These are phyloP conservation scores for Diaporthe sp. DNA, from an alignment of 2,329 filamentous ascomycete genomes.

Conservation along the genomic window DNA sequence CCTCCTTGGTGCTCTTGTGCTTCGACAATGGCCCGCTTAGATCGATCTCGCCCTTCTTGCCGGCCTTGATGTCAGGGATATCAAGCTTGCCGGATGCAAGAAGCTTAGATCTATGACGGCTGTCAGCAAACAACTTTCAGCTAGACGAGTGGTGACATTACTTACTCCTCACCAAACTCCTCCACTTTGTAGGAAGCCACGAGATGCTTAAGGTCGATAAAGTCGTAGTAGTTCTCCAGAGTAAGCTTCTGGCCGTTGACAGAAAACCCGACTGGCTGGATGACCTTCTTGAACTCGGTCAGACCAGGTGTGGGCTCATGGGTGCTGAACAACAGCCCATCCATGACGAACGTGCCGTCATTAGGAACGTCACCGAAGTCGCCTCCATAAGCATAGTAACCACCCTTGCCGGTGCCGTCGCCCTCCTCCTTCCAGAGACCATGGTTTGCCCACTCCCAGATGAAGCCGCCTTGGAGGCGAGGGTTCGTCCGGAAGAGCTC, in stretches of 20 bases:
- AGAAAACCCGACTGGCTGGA: constrained; percentile 62
- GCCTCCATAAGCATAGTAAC: constrained; percentile 69
- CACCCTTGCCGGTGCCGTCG: constrained; percentile 46
- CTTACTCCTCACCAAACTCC: constrained; percentile 52
- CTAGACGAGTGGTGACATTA: constrained; percentile 11
- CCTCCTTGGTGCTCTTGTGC: constrained; percentile 48
- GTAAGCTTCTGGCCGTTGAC: constrained; percentile 49
- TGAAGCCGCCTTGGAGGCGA: constrained; percentile 73
- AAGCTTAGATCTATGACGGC: constrained; percentile 34
- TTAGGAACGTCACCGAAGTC: constrained; percentile 72
- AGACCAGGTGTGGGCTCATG: constrained; percentile 68
- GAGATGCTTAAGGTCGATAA: constrained; percentile 55
- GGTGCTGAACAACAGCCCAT: constrained; percentile 63
- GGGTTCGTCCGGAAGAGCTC: constrained; percentile 70
- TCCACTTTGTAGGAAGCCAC: constrained; percentile 56
- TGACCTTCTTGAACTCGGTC: constrained; percentile 66
- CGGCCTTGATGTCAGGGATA: constrained; percentile 53
- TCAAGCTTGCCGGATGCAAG: constrained; percentile 50
- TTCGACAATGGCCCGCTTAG: constrained; percentile 44
- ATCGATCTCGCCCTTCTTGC: constrained; percentile 47
- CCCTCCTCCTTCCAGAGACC: constrained; percentile 60
- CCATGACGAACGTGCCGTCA: constrained; percentile 71
- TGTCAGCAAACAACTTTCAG: constrained; percentile 33
- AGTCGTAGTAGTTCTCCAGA: constrained; percentile 63
- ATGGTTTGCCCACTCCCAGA: constrained; percentile 76